Conservation (phyloP, 352 stramenopile species). For the Pythium brassicae region DNA sequence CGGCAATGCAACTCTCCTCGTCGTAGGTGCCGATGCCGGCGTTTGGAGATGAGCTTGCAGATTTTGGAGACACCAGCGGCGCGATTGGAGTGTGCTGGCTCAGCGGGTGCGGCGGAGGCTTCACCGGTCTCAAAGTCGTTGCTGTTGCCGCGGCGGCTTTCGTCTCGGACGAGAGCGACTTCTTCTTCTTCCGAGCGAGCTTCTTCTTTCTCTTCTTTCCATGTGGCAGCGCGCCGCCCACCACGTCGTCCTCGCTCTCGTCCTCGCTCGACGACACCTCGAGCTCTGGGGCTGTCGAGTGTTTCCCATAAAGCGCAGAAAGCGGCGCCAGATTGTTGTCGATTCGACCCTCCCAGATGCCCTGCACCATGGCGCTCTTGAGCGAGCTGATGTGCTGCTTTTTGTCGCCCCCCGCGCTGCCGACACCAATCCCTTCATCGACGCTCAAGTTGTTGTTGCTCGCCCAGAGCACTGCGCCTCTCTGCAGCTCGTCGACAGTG, state of each 20-base stretch:
- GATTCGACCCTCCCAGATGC: conserved; percentile 5
- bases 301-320: not conserved
- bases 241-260: conserved; percentile 9
- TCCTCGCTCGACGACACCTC: conserved; percentile 15
- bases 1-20: not conserved
- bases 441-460: not conserved
- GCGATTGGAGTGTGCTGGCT: not conserved
- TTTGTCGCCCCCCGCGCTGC: not conserved
- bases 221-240: not conserved
- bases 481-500: conserved; percentile 35
- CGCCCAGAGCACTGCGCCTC: not conserved
- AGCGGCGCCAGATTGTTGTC: conserved; percentile 13
- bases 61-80: not conserved
- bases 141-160: not conserved
- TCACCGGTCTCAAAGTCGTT: conserved; percentile 3
- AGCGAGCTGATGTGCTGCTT: not conserved
- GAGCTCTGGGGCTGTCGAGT: not conserved
- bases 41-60: not conserved
- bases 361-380: conserved; percentile 4
- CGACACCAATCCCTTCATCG: not conserved
- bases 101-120: conserved; percentile 3
- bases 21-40: too few relatives aligned
- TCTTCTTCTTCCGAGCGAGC: conserved; percentile 7
- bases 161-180: not conserved
- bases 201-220: conserved; percentile 2